phyloP scores from a whole-genome alignment of 257 asterid species.

The Rauvolfia tetraphylla region DNA sequence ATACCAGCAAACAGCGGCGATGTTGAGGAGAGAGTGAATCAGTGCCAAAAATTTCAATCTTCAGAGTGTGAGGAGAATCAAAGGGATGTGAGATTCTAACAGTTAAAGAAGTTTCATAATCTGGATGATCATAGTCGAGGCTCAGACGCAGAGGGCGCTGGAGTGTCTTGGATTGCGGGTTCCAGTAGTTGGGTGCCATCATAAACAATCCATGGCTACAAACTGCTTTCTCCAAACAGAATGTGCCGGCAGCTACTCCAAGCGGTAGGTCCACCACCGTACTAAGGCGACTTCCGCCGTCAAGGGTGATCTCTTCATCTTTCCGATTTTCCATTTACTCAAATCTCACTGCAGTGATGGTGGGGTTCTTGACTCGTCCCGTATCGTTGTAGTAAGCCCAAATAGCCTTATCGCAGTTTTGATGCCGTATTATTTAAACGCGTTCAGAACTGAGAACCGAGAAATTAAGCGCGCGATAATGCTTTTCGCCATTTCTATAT shows the following conservation, averaged over 20 bases:
- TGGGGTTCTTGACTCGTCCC: no score
- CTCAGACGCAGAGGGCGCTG: conserved; percentile 69
- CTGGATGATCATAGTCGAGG: conserved; percentile 28
- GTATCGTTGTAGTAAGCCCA: no score
- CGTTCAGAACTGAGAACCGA: no score
- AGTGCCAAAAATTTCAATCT: conserved; percentile 39
- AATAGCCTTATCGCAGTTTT: no score
- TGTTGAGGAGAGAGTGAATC: conserved; percentile 44
- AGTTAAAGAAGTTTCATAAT: conserved; percentile 33
- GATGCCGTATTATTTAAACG: no score
- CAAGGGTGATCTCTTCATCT: neutral
- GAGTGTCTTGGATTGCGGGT: conserved; percentile 64
- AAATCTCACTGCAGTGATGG: neutral
- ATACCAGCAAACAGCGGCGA: conserved; percentile 50
- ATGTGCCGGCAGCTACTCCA: conserved; percentile 38
- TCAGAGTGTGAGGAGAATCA: conserved; percentile 41
- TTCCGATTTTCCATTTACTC: neutral
- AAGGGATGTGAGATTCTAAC: conserved; percentile 56
- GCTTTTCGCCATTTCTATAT: no score
- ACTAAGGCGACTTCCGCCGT: conserved; percentile 28
- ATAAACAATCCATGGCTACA: conserved; percentile 89
- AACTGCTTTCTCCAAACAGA: conserved; percentile 59
- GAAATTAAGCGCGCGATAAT: no score
- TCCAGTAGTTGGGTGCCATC: conserved; percentile 95
- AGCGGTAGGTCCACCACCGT: conserved; percentile 55